Conservation (phyloP, 208 protist species). For the Trichomonas vaginalis region DNA sequence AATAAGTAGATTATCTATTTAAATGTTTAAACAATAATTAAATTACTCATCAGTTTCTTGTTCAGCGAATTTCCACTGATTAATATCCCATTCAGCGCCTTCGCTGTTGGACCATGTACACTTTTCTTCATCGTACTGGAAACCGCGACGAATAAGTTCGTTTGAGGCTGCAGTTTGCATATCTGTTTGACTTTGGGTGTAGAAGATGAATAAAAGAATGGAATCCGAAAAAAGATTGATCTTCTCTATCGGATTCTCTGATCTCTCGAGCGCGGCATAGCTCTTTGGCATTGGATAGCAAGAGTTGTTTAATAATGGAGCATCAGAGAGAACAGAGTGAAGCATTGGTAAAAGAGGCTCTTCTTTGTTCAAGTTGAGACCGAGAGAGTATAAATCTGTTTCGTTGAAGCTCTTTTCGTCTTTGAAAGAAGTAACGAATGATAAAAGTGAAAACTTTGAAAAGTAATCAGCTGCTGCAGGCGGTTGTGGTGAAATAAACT, state of each 20-base stretch:
- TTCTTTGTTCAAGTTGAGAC: not conserved
- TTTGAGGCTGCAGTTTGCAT: not conserved
- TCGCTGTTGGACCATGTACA: not conserved
- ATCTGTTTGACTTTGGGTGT: not conserved
- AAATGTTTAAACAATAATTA: not conserved
- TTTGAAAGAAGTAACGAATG: not conserved
- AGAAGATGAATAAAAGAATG: not conserved
- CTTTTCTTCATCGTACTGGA: not conserved
- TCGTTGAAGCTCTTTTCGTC: not conserved
- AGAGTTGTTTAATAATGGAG: not conserved
- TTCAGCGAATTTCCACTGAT: not conserved
- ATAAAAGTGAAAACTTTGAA: not conserved
- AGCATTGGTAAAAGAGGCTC: not conserved
- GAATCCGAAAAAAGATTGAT: not conserved
- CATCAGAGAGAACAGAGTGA: conserved; percentile 11
- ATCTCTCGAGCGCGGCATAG: not conserved
- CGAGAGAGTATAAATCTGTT: not conserved
- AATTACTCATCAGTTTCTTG: not conserved
- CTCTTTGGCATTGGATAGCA: not conserved
- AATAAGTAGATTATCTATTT: not conserved
- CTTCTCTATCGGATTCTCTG: not conserved
- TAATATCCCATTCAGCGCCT: not conserved
- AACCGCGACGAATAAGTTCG: not conserved
- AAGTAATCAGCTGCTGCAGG: not conserved
- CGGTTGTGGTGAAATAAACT: not conserved